Evolutionary conservation across 345 rosid genomes (phyloP), one percentile per base, ranked within the genome.

Genomic region (Brassica nigra): DNA sequence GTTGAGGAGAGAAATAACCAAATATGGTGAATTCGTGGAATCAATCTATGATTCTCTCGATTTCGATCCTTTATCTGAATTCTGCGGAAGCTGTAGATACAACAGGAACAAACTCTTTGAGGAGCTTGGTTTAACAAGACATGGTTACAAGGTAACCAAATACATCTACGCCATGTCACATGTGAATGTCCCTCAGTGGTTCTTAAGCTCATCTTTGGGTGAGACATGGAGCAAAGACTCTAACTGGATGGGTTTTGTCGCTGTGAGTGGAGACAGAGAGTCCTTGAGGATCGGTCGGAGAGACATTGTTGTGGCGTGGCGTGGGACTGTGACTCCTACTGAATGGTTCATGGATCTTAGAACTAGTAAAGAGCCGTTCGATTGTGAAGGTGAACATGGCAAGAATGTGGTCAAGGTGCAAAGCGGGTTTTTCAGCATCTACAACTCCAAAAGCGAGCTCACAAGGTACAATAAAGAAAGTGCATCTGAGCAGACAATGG

Each of bases 211-310:
- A 0, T 4, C 83, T 33, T 6, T 85, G 79, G 86, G 88, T 30
- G 54, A n/a, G 27, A 76, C 82, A n/a, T 90, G 95, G 95, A 88
- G 95, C 83, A 90, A 83, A 73, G 92, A 90, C 64, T 90, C 95
- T 5, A 90, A 88, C 59, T 90, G 92, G 92, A 89, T 86, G 90
- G 95, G 92, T 0, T 85, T 83, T 37, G 89, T 90, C 0, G 91
- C 89, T 0, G 89, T 88, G 6, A 87, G 91, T 58, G 81, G 85
- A 12, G 87, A 84, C 49, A 28, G 78, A 31, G 89, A 90, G 68
- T 54, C 87, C 0, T 27, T 44, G 4, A 72, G 94, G 78, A 86
- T 87, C 2, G 89, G 90, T 16, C 71, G 89, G 55, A 74, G 92
- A 75, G 92, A 88, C 84, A 86, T 90, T 10, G 84, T 86, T 3